A percentile compares a stretch with the other conserved stretches of the same genome.
Evolutionary conservation across 192 early-diverging fungal species (phyloP).

Genomic region (Umbelopsis sp.): DNA sequence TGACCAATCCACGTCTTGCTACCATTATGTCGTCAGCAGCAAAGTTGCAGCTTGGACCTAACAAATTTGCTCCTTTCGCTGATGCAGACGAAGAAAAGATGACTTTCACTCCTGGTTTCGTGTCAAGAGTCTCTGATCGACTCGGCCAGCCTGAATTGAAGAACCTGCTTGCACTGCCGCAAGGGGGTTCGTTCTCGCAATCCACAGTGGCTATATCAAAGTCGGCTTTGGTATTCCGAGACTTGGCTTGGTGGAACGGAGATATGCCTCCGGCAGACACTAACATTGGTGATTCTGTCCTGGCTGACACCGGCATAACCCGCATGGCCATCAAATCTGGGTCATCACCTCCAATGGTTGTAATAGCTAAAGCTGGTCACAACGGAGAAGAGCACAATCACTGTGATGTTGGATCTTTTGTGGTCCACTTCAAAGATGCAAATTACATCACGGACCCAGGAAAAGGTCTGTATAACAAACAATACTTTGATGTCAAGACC

Average conservation of each 20-base stretch:
- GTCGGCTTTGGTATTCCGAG: not conserved
- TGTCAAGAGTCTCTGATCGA: not conserved
- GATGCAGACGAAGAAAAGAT: conserved; percentile 19
- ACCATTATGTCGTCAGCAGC: not conserved
- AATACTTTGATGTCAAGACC: conserved; percentile 13
- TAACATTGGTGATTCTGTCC: not conserved
- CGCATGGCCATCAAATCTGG: not conserved
- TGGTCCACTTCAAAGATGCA: not conserved
- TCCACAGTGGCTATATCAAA: conserved; percentile 8
- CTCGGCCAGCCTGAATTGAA: not conserved
- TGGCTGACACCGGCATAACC: not conserved
- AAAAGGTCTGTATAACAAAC: conserved; percentile 7
- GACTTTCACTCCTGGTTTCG: conserved; percentile 1
- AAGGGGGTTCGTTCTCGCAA: conserved; percentile 4
- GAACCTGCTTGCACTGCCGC: not conserved
- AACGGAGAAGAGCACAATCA: conserved; percentile 19
- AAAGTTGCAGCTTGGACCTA: not conserved
- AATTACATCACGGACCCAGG: conserved; percentile 4
- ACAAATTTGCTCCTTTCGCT: conserved; percentile 11
- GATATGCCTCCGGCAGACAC: not conserved
- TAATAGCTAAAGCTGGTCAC: conserved; percentile 1
- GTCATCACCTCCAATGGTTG: not conserved
- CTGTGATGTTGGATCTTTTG: conserved; percentile 1
- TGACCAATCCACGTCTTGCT: not conserved
- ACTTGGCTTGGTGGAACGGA: conserved; percentile 8